Evolutionary conservation across 352 stramenopile species (phyloP).

Genomic region (Phytopythium chamaehyphon): DNA sequence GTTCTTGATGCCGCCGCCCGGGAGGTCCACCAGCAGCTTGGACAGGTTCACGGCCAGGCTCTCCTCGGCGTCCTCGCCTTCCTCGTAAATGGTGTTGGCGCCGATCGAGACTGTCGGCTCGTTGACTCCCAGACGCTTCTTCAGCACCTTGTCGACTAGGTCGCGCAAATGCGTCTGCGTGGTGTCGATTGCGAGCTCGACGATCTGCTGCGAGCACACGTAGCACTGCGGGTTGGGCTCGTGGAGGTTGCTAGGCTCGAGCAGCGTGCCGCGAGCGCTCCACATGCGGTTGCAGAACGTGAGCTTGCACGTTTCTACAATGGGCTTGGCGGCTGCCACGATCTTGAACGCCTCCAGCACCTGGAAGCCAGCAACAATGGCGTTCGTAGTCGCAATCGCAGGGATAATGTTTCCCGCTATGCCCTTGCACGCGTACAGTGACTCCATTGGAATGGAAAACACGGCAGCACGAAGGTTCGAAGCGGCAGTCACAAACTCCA

Average conservation of each 20-base stretch:
- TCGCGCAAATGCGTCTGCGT: conserved; percentile 76
- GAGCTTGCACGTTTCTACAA: conserved; percentile 87
- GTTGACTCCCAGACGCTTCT: conserved; percentile 88
- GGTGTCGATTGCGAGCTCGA: conserved; percentile 90
- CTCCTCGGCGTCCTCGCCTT: conserved; percentile 90
- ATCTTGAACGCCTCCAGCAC: conserved; percentile 86
- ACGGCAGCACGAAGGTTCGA: conserved; percentile 94
- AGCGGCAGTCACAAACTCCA: conserved; percentile 97
- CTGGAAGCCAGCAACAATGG: conserved; percentile 96
- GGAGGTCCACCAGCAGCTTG: conserved; percentile 87
- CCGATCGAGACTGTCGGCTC: conserved; percentile 86
- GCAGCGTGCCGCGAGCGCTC: conserved; percentile 88
- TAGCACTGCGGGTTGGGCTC: conserved; percentile 94
- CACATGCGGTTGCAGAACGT: conserved; percentile 93
- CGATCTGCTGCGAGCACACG: conserved; percentile 92
- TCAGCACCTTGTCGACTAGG: conserved; percentile 79
- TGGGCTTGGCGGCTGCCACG: conserved; percentile 48
- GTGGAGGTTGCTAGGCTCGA: conserved; percentile 89
- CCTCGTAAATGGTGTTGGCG: conserved; percentile 92
- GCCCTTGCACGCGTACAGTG: conserved; percentile 94
- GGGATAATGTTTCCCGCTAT: conserved; percentile 99
- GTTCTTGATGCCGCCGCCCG: conserved; percentile 90
- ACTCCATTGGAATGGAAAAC: conserved; percentile 80
- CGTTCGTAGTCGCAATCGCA: conserved; percentile 99
- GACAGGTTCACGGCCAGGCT: conserved; percentile 81